Evolutionary conservation across 192 early-diverging fungal genomes (phyloP).

Genomic region (Phycomyces blakesleeanus): DNA sequence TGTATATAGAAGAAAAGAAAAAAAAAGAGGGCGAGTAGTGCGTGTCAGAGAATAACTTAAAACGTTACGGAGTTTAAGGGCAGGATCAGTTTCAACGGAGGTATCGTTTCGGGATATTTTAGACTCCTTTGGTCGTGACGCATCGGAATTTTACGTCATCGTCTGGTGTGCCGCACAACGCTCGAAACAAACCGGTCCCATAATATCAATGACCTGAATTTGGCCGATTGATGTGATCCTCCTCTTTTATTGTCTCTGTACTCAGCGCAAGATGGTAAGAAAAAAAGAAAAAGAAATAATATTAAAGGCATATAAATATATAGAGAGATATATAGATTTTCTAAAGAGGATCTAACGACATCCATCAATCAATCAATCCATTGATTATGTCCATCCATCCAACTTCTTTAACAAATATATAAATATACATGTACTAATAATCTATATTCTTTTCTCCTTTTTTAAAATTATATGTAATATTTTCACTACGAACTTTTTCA

Average conservation of each 20-base stretch:
- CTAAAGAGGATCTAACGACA: neutral
- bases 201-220: neutral
- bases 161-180: neutral
- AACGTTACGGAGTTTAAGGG: no score
- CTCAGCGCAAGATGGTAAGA: constrained; percentile 5
- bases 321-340: no score
- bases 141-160: neutral
- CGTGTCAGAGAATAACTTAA: no score
- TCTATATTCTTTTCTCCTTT: no score
- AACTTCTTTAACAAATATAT: constrained; percentile 7
- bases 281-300: no score
- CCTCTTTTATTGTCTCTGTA: constrained; percentile 5
- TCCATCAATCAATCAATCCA: constrained; percentile 28
- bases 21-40: no score
- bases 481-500: no score
- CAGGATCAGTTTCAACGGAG: neutral
- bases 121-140: neutral
- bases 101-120: neutral
- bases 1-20: no score
- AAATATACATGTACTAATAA: no score
- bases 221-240: neutral
- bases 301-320: no score
- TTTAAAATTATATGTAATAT: no score
- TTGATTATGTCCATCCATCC: neutral
- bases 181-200: neutral